phyloP scores from a whole-genome alignment of 2,329 filamentous ascomycete species.

The Sporothrix schenckii region DNA sequence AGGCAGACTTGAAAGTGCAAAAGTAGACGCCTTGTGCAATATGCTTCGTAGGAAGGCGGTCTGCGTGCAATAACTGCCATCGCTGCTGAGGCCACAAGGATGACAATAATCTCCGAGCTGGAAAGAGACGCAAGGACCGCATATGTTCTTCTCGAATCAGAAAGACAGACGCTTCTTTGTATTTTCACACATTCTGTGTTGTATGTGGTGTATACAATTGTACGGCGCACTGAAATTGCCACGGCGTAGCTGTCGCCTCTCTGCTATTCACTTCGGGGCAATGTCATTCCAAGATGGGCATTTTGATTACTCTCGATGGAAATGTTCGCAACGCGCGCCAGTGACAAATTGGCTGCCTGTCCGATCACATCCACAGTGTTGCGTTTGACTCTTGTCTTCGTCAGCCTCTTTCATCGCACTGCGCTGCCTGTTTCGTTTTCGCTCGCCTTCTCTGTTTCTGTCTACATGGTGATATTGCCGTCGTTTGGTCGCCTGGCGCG shows the following conservation, averaged over 20 bases:
- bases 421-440: not conserved
- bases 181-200: not conserved
- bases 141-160: not conserved
- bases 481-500: slow-evolving; percentile 17
- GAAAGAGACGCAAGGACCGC: too few species aligned
- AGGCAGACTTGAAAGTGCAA: too few species aligned
- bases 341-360: too few species aligned
- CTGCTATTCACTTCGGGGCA: not conserved
- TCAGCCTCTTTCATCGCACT: not conserved
- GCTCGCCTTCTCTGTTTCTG: not conserved
- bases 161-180: not conserved
- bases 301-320: too few species aligned
- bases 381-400: not conserved
- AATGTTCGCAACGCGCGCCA: too few species aligned
- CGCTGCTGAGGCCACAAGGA: too few species aligned
- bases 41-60: too few species aligned
- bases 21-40: too few species aligned
- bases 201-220: not conserved
- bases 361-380: not conserved
- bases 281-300: not conserved
- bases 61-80: too few species aligned
- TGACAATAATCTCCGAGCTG: too few species aligned
- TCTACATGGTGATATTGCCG: not conserved
- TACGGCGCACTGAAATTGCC: not conserved
- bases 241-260: not conserved